Evolutionary conservation across 345 rosid genomes (phyloP).

Genomic region (Populus alba): DNA sequence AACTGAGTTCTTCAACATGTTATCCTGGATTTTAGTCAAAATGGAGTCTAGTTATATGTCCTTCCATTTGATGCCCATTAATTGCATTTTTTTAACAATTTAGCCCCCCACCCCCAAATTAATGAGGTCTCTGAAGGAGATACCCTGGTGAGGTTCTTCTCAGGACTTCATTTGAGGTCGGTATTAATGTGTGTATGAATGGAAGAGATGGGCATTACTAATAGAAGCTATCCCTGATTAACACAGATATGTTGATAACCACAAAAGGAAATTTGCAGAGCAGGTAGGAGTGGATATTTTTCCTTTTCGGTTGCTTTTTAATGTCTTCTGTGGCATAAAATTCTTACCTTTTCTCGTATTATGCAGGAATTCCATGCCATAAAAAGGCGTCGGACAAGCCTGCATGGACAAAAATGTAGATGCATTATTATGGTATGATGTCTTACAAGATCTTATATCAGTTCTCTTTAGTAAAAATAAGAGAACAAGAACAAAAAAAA

Average conservation of each 20-base stretch:
- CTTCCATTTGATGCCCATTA: neutral
- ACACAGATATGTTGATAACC: slow-evolving; percentile 69
- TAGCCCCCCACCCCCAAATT: neutral
- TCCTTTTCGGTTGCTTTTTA: neutral
- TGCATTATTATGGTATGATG: slow-evolving; percentile 67
- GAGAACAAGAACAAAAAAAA: neutral
- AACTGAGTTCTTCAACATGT: neutral
- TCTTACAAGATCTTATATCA: neutral
- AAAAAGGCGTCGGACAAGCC: slow-evolving; percentile 50
- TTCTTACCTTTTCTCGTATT: slow-evolving; percentile 10
- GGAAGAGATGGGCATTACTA: slow-evolving; percentile 18
- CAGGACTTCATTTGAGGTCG: neutral
- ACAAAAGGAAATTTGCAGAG: slow-evolving; percentile 82
- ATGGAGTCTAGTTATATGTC: neutral
- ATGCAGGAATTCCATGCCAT: slow-evolving; percentile 78
- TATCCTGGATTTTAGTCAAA: neutral
- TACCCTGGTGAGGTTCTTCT: neutral
- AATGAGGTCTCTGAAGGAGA: neutral
- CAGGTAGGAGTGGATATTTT: slow-evolving; percentile 49
- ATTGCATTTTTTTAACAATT: neutral
- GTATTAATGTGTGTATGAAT: neutral
- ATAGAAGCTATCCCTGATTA: slow-evolving; percentile 32
- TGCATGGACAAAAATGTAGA: slow-evolving; percentile 44
- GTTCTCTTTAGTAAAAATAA: neutral
- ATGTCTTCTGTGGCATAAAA: neutral